These are phyloP conservation scores for Alternaria conjuncta DNA, from an alignment of 2,329 filamentous ascomycete species.

Conservation along the genomic window DNA sequence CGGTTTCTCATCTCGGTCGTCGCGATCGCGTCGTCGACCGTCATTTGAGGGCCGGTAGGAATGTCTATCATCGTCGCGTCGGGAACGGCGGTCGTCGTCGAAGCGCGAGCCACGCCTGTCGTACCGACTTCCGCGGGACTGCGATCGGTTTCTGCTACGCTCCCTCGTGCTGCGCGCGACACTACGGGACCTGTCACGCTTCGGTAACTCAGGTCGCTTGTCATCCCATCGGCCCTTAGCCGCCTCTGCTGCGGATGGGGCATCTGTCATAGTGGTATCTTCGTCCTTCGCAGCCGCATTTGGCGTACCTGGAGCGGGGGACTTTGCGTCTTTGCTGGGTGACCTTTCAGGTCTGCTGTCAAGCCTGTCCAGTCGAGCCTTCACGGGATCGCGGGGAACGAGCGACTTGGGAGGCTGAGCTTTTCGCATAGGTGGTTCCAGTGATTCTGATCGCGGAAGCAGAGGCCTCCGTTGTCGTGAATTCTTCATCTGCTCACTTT, in stretches of 20 bases:
- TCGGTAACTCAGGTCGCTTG: slow-evolving; percentile 30
- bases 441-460: slow-evolving; percentile 47
- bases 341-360: slow-evolving; percentile 37
- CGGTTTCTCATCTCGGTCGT: slow-evolving; percentile 26
- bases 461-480: slow-evolving; percentile 45
- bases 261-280: slow-evolving; percentile 38
- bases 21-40: slow-evolving; percentile 25
- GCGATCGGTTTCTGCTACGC: slow-evolving; percentile 38
- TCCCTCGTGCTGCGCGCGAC: slow-evolving; percentile 34
- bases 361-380: slow-evolving; percentile 36
- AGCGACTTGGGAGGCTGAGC: slow-evolving; percentile 45
- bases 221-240: slow-evolving; percentile 34
- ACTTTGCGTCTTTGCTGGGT: slow-evolving; percentile 28
- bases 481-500: slow-evolving; percentile 48
- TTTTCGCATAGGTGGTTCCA: slow-evolving; percentile 49
- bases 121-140: slow-evolving; percentile 41
- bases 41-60: slow-evolving; percentile 36
- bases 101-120: slow-evolving; percentile 34
- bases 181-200: slow-evolving; percentile 40
- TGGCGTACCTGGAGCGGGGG: slow-evolving; percentile 21
- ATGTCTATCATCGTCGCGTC: slow-evolving; percentile 34
- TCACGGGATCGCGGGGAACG: slow-evolving; percentile 42
- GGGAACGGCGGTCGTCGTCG: slow-evolving; percentile 32
- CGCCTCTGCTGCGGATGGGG: slow-evolving; percentile 23
- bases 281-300: slow-evolving; percentile 21